Percentiles rank a stretch among this genome's conserved stretches.
Conservation (phyloP, 495 filamentous ascomycete species). For the Penicillium desertorum region DNA sequence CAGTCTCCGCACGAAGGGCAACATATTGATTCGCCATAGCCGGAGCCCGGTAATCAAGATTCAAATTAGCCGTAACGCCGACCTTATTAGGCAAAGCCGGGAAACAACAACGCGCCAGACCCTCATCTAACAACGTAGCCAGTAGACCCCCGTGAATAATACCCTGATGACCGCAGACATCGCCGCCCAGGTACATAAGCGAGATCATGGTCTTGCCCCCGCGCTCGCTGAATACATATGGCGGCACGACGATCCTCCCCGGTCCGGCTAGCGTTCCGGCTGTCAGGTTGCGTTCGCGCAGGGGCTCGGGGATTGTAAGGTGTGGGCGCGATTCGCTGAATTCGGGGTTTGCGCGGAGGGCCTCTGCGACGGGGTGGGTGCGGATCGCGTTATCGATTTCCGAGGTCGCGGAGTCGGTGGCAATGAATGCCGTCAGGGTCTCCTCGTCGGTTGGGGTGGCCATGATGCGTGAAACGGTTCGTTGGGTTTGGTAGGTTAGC, state of each 20-base stretch:
- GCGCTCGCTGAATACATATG: slow-evolving; percentile 69
- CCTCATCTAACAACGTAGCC: slow-evolving; percentile 91
- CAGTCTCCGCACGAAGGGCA: slow-evolving; percentile 76
- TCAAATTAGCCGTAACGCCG: slow-evolving; percentile 87
- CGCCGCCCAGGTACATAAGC: slow-evolving; percentile 74
- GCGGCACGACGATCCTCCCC: slow-evolving; percentile 78
- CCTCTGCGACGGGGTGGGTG: slow-evolving; percentile 66
- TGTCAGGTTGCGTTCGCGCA: slow-evolving; percentile 74
- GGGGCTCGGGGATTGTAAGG: slow-evolving; percentile 69
- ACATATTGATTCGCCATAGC: slow-evolving; percentile 73
- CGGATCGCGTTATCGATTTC: slow-evolving; percentile 71
- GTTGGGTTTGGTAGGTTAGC: slow-evolving; percentile 26
- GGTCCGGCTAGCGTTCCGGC: slow-evolving; percentile 76
- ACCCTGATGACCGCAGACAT: slow-evolving; percentile 87
- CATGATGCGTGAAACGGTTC: slow-evolving; percentile 41
- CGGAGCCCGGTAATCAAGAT: slow-evolving; percentile 83
- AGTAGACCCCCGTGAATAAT: slow-evolving; percentile 90
- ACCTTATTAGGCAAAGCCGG: slow-evolving; percentile 84
- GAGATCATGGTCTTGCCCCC: slow-evolving; percentile 71
- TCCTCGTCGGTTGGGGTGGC: slow-evolving; percentile 63
- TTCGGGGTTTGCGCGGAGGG: slow-evolving; percentile 64
- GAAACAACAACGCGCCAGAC: slow-evolving; percentile 87
- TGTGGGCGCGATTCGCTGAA: slow-evolving; percentile 82
- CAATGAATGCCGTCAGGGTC: slow-evolving; percentile 63
- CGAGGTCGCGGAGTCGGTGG: slow-evolving; percentile 57